Percentiles rank a stretch among this genome's conserved stretches.
Evolutionary conservation across 2,329 filamentous ascomycete species (phyloP).

Genomic region (Rhynchosporium agropyri): DNA sequence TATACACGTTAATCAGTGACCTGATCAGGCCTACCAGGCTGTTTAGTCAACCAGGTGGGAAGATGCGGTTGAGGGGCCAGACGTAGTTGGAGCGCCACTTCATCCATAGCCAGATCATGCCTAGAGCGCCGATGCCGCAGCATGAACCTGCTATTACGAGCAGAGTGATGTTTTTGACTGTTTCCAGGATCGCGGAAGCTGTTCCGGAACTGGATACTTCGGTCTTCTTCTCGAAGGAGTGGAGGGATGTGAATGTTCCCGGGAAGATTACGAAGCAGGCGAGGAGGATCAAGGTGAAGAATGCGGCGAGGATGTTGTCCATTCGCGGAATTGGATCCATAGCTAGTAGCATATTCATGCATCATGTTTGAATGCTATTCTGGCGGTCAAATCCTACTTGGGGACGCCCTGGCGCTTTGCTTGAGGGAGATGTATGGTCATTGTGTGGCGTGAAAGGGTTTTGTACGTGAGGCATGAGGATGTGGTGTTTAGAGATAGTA

Average conservation of each 20-base stretch:
- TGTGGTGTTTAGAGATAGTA: slow-evolving; percentile 17
- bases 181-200: slow-evolving; percentile 24
- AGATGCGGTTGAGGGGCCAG: slow-evolving; percentile 39
- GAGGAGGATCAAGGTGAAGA: slow-evolving; percentile 40
- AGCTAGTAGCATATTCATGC: slow-evolving; percentile 39
- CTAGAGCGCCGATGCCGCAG: slow-evolving; percentile 32
- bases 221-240: slow-evolving; percentile 15
- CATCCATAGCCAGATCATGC: slow-evolving; percentile 37
- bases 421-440: slow-evolving; percentile 15
- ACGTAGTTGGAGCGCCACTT: slow-evolving; percentile 34
- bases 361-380: slow-evolving; percentile 37
- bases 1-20: slow-evolving; percentile 38
- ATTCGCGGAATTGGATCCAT: slow-evolving; percentile 39
- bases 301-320: slow-evolving; percentile 39
- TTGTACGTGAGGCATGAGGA: slow-evolving; percentile 18
- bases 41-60: slow-evolving; percentile 38
- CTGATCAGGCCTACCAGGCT: slow-evolving; percentile 36
- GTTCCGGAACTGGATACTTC: slow-evolving; percentile 19
- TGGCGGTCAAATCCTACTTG: slow-evolving; percentile 20
- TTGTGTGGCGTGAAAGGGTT: slow-evolving; percentile 13
- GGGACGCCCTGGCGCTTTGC: slow-evolving; percentile 10
- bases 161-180: slow-evolving; percentile 35
- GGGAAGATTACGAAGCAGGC: slow-evolving; percentile 41
- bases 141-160: slow-evolving; percentile 33
- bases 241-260: slow-evolving; percentile 38